Evolutionary conservation across 2,329 filamentous ascomycete species (phyloP).

Genomic region (Metarhizium brunneum): DNA sequence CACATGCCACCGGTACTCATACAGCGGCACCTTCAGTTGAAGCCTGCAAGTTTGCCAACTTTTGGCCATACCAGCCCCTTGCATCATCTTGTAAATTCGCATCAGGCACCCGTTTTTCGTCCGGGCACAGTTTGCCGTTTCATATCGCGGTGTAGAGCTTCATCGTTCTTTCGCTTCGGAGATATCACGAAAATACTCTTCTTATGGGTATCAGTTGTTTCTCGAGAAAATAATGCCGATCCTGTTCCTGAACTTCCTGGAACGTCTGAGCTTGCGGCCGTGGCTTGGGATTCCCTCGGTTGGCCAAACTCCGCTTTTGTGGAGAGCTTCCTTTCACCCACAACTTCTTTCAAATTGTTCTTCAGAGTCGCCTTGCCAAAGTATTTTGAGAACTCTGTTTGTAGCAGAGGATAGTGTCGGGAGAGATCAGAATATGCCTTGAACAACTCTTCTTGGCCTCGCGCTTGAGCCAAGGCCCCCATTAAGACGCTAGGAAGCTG

Average conservation of each 20-base stretch:
- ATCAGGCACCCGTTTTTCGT: background rate
- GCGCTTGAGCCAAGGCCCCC: background rate
- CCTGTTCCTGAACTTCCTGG: background rate
- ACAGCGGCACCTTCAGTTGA: background rate
- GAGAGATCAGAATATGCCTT: background rate
- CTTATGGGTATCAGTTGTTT: background rate
- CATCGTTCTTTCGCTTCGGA: background rate
- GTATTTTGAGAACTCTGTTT: constrained; percentile 2
- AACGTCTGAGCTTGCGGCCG: background rate
- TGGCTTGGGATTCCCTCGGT: background rate
- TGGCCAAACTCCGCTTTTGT: background rate
- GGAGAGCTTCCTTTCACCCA: background rate
- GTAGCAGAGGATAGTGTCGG: constrained; percentile 1
- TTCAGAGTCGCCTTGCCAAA: background rate
- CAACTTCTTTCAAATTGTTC: background rate
- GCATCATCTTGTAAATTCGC: background rate
- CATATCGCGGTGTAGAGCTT: background rate
- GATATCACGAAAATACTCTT: background rate
- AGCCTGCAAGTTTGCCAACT: background rate
- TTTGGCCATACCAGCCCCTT: background rate
- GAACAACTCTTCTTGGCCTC: background rate
- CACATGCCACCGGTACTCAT: background rate
- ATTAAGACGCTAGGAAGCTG: constrained; percentile 19
- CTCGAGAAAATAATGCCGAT: background rate
- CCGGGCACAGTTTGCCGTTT: background rate